Evolutionary conservation across 768 basidiomycete genomes (phyloP).

Genomic region (Trametes villosa): DNA sequence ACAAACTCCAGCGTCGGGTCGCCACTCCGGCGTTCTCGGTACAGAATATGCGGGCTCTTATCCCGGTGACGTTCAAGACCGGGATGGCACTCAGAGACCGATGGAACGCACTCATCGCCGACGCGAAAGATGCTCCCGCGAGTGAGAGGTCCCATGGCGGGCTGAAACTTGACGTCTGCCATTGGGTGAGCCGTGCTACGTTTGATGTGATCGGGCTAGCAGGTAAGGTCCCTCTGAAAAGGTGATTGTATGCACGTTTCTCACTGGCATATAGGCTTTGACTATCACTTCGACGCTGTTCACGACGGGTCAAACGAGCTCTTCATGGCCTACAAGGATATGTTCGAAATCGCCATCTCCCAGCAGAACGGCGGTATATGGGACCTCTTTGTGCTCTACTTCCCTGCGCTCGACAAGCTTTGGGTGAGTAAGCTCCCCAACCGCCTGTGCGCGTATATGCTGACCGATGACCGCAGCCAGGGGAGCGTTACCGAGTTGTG

Average conservation of each 20-base stretch:
- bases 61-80: conserved; percentile 74
- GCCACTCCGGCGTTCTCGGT: conserved; percentile 78
- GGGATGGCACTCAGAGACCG: conserved; percentile 62
- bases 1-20: conserved; percentile 81
- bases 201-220: conserved; percentile 94
- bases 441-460: neutral
- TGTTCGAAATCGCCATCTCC: conserved; percentile 76
- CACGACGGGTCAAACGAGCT: conserved; percentile 79
- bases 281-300: conserved; percentile 85
- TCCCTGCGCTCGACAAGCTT: conserved; percentile 56
- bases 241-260: neutral
- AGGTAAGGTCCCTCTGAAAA: conserved; percentile 44
- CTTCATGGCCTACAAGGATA: conserved; percentile 80
- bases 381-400: conserved; percentile 56
- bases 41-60: conserved; percentile 73
- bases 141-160: conserved; percentile 23
- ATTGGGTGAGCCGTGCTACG: conserved; percentile 82
- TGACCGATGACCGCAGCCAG: conserved; percentile 37
- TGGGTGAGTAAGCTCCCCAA: conserved; percentile 51
- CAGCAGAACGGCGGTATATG: conserved; percentile 56
- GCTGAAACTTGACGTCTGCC: conserved; percentile 68
- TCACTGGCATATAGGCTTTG: conserved; percentile 60
- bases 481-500: conserved; percentile 46
- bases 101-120: conserved; percentile 57
- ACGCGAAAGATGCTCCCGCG: conserved; percentile 26